Evolutionary conservation across 305 asterid genomes (phyloP).

Genomic region (Stenogyne calaminthoides): DNA sequence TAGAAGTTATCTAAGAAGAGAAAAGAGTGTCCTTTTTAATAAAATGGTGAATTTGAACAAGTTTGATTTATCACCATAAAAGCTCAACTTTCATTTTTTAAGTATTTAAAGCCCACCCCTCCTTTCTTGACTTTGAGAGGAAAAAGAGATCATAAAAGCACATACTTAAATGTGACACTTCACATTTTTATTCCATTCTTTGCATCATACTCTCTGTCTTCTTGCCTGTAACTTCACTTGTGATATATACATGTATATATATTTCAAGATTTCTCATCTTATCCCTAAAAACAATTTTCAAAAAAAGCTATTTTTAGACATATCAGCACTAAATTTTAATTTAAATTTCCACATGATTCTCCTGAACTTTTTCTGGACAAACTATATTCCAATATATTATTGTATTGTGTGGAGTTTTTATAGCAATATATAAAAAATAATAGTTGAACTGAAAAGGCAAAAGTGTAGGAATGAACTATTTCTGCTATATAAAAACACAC

Average conservation of each 20-base stretch:
- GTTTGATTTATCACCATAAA: constrained; percentile 23
- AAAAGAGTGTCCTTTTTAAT: constrained; percentile 16
- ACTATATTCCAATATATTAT: background rate
- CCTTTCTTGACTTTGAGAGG: constrained; percentile 21
- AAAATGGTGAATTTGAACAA: constrained; percentile 28
- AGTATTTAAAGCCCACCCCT: constrained; percentile 21
- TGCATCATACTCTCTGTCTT: constrained; percentile 33
- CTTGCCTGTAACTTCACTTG: constrained; percentile 35
- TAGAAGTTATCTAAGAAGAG: constrained; percentile 33
- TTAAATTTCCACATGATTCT: background rate
- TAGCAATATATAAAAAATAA: background rate
- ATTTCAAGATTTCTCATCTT: background rate
- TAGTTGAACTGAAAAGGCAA: background rate
- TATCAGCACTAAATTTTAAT: background rate
- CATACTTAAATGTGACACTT: constrained; percentile 11
- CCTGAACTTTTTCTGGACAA: background rate
- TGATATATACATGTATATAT: background rate
- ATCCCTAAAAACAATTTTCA: background rate
- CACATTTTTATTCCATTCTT: constrained; percentile 14
- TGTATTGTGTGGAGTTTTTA: background rate
- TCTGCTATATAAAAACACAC: background rate
- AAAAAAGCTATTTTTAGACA: background rate
- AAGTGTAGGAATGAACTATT: background rate
- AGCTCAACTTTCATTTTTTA: constrained; percentile 25
- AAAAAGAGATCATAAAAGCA: constrained; percentile 4